These are phyloP conservation scores for Lipomyces starkeyi DNA, from an alignment of 805 yeast genomes.

Conservation along the genomic window DNA sequence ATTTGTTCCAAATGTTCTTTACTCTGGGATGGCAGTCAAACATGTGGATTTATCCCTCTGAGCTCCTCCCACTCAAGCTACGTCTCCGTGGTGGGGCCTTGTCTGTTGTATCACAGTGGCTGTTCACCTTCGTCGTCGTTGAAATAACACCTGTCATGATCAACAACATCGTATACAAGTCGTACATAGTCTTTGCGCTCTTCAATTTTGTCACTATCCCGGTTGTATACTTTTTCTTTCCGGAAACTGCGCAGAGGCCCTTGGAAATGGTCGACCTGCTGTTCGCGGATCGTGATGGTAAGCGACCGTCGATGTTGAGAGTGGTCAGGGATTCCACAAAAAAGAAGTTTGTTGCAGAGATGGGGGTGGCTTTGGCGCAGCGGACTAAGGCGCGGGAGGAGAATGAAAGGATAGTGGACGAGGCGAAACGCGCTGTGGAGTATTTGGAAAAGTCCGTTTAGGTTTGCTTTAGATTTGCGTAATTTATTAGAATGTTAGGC, in stretches of 20 bases:
- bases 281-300: slow-evolving; percentile 37
- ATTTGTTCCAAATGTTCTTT: slow-evolving; percentile 28
- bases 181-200: slow-evolving; percentile 65
- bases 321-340: slow-evolving; percentile 28
- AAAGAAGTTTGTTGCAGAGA: slow-evolving; percentile 19
- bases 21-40: slow-evolving; percentile 38
- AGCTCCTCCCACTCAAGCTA: slow-evolving; percentile 58
- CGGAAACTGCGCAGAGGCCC: slow-evolving; percentile 65
- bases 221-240: slow-evolving; percentile 56
- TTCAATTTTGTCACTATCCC: slow-evolving; percentile 56
- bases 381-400: slow-evolving; percentile 13
- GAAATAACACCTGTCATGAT: slow-evolving; percentile 60
- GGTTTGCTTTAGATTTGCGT: too few relatives aligned
- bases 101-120: slow-evolving; percentile 64
- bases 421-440: slow-evolving; percentile 12
- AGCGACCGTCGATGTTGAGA: slow-evolving; percentile 23
- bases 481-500: too few relatives aligned
- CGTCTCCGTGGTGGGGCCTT: slow-evolving; percentile 62
- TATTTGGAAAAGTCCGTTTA: slow-evolving; percentile 15
- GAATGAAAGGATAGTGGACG: slow-evolving; percentile 19
- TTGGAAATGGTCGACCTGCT: slow-evolving; percentile 50
- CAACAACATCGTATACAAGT: slow-evolving; percentile 56
- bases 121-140: slow-evolving; percentile 62
- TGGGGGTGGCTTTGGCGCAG: slow-evolving; percentile 21
- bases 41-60: slow-evolving; percentile 65